Percentiles rank a stretch among this genome's conserved stretches.
Evolutionary conservation across 2,329 filamentous ascomycete species (phyloP).

Genomic region (Pseudomassariella vexata): DNA sequence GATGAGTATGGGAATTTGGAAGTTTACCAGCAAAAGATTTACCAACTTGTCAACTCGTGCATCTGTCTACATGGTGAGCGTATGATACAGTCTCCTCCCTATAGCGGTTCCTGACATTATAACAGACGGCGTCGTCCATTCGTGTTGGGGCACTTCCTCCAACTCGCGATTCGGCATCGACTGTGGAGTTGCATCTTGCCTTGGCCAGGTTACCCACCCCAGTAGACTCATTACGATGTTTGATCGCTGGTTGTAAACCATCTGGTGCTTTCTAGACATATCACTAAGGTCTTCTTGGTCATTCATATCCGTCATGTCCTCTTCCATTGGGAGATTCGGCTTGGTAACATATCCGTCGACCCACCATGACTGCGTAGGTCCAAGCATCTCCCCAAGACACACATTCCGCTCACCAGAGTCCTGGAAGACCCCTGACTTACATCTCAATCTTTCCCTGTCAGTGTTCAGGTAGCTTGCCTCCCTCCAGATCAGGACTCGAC

Average conservation of each 20-base stretch:
- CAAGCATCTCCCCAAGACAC: conserved; percentile 1
- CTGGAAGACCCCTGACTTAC: not conserved
- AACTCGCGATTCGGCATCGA: not conserved
- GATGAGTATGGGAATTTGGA: no score
- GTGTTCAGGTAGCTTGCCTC: not conserved
- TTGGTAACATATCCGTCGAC: conserved; percentile 4
- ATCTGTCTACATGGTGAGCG: no score
- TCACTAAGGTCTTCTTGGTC: conserved; percentile 1
- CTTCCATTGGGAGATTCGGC: not conserved
- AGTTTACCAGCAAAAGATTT: no score
- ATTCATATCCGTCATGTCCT: not conserved
- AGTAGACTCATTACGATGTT: not conserved
- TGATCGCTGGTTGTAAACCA: not conserved
- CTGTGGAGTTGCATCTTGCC: conserved; percentile 1
- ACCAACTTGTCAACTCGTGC: no score
- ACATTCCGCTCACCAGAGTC: not conserved
- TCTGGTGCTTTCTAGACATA: not conserved
- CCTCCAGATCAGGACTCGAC: conserved; percentile 1
- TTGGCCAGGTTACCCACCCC: not conserved
- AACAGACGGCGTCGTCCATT: no score
- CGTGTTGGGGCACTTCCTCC: no score
- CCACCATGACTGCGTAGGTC: conserved; percentile 1
- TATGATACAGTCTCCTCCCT: no score
- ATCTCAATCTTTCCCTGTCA: not conserved
- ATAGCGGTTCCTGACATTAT: no score